Base-by-base conservation (phyloP, 257 asterid genomes). In the Jasminum sambac region DNA sequence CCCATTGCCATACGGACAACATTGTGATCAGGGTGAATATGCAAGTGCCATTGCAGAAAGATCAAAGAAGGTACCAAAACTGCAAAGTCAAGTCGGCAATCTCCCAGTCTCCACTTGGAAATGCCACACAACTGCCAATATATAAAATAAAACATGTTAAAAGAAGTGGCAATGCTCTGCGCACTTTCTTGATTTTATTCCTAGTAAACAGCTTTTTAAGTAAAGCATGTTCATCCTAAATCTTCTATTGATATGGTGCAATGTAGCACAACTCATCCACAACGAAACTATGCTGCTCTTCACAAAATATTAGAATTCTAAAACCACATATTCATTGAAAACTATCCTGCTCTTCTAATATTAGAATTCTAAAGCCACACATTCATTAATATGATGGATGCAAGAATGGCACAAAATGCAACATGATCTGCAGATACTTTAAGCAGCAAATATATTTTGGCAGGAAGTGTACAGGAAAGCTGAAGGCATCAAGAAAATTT, bases 101-200 rank as follows among this genome's bases (percentile, higher is more conserved):
- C 71, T 89, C 96, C 96, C 98, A 92, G 70, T 86, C 96, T 67
- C 84, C 96, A 78, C 94, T 80, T 77, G 90, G 89, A 86, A 86
- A 92, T 74, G 88, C 78, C 65, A 80, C 87, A 70, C 96, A 89
- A 66, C 96, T 92, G 91, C 82, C 85, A 76, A 64, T 61, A 81
- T 55, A 74, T 63, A 81, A 16, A 44, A 55, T 55, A 19, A 55
- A 43, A 37, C 52, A 67, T 21, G 74, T 60, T 71, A 70, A 71
- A 66, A 44, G 67, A 77, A 72, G 63, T 52, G n/a, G 42, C 73
- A 57, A 63, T 17, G 44, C 46, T 40, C 55, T 25, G 16, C 7
- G 38, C 38, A 25, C 69, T 66, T 21, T 43, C 72, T 19, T 3
- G 26, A 42, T 44, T 58, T 65, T 65, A 30, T 30, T 58, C 72